These are phyloP conservation scores for Eleusine coracana DNA, from an alignment of 176 grass and related monocot genomes.

Conservation along the genomic window DNA sequence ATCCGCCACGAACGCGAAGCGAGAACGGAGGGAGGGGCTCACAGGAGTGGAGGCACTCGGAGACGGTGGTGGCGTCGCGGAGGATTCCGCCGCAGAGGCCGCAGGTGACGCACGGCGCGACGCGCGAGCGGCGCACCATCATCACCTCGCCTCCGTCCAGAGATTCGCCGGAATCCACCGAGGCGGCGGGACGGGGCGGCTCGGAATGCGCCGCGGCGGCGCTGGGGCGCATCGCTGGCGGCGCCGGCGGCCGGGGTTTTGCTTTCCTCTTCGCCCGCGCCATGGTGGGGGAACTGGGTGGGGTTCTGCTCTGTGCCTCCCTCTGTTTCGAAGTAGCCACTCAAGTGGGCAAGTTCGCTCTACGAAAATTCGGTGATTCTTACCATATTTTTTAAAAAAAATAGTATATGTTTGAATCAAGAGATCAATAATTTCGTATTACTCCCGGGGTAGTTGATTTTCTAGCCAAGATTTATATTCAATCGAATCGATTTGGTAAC, in stretches of 20 bases:
- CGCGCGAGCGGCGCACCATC: constrained; percentile 21
- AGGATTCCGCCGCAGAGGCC: constrained; percentile 43
- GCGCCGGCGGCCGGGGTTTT: neutral
- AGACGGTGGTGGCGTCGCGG: constrained; percentile 55
- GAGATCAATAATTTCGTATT: no score
- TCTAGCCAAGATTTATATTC: no score
- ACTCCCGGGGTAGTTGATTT: no score
- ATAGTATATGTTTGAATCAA: no score
- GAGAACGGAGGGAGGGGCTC: neutral
- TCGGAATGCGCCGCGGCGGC: neutral
- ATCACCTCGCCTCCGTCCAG: neutral
- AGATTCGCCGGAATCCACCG: no score
- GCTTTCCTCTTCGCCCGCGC: neutral
- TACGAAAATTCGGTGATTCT: no score
- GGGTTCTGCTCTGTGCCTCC: no score
- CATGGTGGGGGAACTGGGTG: neutral
- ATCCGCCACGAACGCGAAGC: neutral
- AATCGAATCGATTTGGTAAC: no score
- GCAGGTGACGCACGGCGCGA: constrained; percentile 38
- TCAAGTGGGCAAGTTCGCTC: no score
- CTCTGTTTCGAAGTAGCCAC: no score
- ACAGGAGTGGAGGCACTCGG: constrained; percentile 62
- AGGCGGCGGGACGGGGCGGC: neutral
- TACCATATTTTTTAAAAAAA: no score
- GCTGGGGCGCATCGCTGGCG: neutral